These are phyloP conservation scores for Lophiotrema nucula DNA, from an alignment of 495 filamentous ascomycete species.

Conservation along the genomic window DNA sequence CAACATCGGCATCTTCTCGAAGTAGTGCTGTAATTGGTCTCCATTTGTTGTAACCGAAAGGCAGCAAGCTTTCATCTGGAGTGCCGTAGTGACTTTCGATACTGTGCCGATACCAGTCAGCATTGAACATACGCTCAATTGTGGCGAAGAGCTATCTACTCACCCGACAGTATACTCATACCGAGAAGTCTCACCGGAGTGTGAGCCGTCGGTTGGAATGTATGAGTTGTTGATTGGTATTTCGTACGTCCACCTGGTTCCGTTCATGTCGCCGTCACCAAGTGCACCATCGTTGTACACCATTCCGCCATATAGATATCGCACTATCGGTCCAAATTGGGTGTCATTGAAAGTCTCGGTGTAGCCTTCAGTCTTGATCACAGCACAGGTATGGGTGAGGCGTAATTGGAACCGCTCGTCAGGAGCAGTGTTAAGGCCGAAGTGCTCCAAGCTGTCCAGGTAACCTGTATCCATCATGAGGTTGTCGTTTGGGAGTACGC, in stretches of 20 bases:
- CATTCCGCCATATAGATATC: not conserved
- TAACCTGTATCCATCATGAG: slow-evolving; percentile 12
- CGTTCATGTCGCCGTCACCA: not conserved
- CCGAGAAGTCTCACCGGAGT: not conserved
- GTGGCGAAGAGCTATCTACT: not conserved
- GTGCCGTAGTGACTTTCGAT: not conserved
- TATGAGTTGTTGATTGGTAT: not conserved
- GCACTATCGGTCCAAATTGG: not conserved
- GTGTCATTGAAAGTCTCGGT: not conserved
- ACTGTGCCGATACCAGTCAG: not conserved
- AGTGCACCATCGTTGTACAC: not conserved
- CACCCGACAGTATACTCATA: slow-evolving; percentile 8
- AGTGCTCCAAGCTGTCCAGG: not conserved
- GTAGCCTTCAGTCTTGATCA: slow-evolving; percentile 5
- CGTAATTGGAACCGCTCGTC: slow-evolving; percentile 14
- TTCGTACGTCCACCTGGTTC: slow-evolving; percentile 5
- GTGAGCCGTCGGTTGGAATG: not conserved
- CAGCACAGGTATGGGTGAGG: slow-evolving; percentile 3
- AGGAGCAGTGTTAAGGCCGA: slow-evolving; percentile 14
- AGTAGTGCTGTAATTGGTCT: slow-evolving; percentile 5
- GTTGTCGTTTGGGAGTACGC: not conserved
- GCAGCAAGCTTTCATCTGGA: not conserved
- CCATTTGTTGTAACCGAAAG: not conserved
- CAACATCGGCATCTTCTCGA: slow-evolving; percentile 10
- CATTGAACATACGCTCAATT: not conserved